These are phyloP conservation scores for Alternaria panax DNA, from an alignment of 2,329 filamentous ascomycete genomes.

Conservation along the genomic window DNA sequence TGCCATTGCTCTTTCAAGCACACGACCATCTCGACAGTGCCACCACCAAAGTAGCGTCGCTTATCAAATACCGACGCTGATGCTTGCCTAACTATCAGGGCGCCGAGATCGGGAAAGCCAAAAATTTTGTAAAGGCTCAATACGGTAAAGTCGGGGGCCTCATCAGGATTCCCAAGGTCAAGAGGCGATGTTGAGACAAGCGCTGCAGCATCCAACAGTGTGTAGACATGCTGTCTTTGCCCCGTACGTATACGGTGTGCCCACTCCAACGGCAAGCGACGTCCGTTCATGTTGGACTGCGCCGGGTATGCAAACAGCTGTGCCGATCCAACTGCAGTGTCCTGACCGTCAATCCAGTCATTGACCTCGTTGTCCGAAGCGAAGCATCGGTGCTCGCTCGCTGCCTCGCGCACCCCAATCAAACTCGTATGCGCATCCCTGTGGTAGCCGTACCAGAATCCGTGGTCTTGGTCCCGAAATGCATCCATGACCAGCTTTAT, in stretches of 20 bases:
- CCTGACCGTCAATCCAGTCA: conserved; percentile 64
- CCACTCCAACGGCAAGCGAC: conserved; percentile 77
- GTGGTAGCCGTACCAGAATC: conserved; percentile 86
- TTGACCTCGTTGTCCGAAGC: conserved; percentile 68
- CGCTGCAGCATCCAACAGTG: conserved; percentile 84
- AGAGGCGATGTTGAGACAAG: conserved; percentile 79
- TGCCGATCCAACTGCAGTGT: conserved; percentile 29
- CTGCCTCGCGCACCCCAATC: conserved; percentile 78
- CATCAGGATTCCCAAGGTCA: conserved; percentile 67
- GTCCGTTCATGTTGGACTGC: conserved; percentile 92
- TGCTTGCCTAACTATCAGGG: conserved; percentile 78
- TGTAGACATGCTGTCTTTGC: conserved; percentile 60
- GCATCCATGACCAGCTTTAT: conserved; percentile 87
- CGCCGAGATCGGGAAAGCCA: conserved; percentile 90
- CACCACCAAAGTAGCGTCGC: conserved; percentile 88
- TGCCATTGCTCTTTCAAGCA: conserved; percentile 83
- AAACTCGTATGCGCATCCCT: conserved; percentile 85
- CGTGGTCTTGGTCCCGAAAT: conserved; percentile 70
- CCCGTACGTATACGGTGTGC: conserved; percentile 56
- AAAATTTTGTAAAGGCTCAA: conserved; percentile 98
- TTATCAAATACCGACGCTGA: conserved; percentile 69
- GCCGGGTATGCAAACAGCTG: conserved; percentile 81
- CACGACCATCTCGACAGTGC: conserved; percentile 90
- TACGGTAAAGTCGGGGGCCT: conserved; percentile 82
- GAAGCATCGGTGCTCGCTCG: conserved; percentile 71